These are phyloP conservation scores for Alternaria metachromatica DNA, from an alignment of 2,329 filamentous ascomycete species.

Conservation along the genomic window DNA sequence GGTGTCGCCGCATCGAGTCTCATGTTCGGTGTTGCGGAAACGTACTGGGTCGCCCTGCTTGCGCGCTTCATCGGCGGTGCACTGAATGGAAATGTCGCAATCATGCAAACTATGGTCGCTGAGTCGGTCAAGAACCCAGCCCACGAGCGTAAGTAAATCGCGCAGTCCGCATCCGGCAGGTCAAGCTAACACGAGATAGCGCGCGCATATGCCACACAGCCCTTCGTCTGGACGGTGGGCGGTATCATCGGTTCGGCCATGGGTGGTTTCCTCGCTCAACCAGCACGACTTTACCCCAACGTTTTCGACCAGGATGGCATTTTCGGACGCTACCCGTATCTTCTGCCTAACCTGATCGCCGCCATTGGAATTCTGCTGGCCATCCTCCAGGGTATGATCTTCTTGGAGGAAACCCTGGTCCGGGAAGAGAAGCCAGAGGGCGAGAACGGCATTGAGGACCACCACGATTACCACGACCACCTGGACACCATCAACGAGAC, in stretches of 20 bases:
- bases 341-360: slow-evolving; percentile 88
- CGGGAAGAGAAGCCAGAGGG: slow-evolving; percentile 40
- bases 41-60: slow-evolving; percentile 81
- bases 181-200: slow-evolving; percentile 56
- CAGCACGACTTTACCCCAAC: slow-evolving; percentile 75
- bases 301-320: slow-evolving; percentile 71
- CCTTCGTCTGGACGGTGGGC: slow-evolving; percentile 90
- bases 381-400: slow-evolving; percentile 77
- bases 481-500: slow-evolving; percentile 72
- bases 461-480: slow-evolving; percentile 59
- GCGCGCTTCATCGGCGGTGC: slow-evolving; percentile 80
- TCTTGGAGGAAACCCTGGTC: slow-evolving; percentile 76
- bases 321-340: slow-evolving; percentile 82
- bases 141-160: slow-evolving; percentile 74
- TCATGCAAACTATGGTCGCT: slow-evolving; percentile 92
- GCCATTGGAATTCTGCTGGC: slow-evolving; percentile 76
- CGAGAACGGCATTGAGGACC: slow-evolving; percentile 42
- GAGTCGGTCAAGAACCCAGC: slow-evolving; percentile 87
- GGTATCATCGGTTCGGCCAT: slow-evolving; percentile 87
- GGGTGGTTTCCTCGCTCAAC: slow-evolving; percentile 84
- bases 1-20: slow-evolving; percentile 86
- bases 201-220: slow-evolving; percentile 87
- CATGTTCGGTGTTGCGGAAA: slow-evolving; percentile 80
- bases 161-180: not conserved
- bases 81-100: slow-evolving; percentile 89